Conservation (phyloP, 345 rosid species). For the Gossypium turneri region DNA sequence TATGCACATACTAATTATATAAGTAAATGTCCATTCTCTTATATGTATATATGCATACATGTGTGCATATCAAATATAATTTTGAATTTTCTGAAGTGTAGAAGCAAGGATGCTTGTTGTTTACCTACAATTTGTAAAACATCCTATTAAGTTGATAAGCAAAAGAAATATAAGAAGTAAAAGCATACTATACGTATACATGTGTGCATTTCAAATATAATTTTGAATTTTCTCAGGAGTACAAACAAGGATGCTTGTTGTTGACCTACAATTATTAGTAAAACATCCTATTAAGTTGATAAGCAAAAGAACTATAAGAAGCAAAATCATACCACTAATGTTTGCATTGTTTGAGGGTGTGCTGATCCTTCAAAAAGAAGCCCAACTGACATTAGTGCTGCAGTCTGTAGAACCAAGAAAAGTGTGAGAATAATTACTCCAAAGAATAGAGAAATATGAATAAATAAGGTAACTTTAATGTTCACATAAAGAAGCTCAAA, state of each 20-base stretch:
- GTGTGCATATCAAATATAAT: not conserved
- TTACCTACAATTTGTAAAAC: not conserved
- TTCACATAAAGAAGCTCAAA: not conserved
- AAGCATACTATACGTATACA: constrained; percentile 29
- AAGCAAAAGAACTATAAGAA: not conserved
- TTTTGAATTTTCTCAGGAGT: not conserved
- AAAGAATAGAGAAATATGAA: not conserved
- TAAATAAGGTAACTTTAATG: not conserved
- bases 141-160: not conserved
- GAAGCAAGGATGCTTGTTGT: not conserved
- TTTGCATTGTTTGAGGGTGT: constrained; percentile 83
- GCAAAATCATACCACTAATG: constrained; percentile 56
- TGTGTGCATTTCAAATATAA: not conserved
- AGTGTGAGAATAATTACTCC: not conserved
- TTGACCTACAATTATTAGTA: not conserved
- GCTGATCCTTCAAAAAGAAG: constrained; percentile 95
- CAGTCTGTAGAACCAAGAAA: constrained; percentile 57
- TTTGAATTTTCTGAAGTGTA: not conserved
- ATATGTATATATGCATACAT: not conserved
- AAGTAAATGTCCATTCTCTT: not conserved
- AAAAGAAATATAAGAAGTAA: constrained; percentile 1
- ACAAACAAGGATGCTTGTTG: not conserved
- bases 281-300: not conserved
- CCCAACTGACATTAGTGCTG: constrained; percentile 88
- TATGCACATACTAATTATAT: not conserved